A percentile compares a stretch with the other conserved stretches of the same genome.
phyloP scores from a whole-genome alignment of 1,284 basidiomycete species.

The Trichosporon faecale region DNA sequence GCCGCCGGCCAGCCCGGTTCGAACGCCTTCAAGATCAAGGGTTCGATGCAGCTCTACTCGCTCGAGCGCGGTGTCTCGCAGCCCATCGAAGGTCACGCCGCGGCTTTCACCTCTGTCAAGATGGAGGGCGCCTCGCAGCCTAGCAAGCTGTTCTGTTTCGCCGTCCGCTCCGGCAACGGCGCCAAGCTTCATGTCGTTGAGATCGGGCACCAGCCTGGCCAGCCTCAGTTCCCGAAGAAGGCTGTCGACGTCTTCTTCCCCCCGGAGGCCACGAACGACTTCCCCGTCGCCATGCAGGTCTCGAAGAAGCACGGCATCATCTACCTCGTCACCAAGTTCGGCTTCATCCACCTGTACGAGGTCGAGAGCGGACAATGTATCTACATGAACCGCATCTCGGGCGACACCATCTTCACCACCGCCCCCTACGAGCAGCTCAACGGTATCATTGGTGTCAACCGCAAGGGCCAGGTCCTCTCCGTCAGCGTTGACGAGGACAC shows the following conservation, averaged over 20 bases:
- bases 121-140: conserved; percentile 76
- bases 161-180: conserved; percentile 89
- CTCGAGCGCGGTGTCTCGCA: conserved; percentile 82
- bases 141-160: conserved; percentile 93
- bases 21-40: conserved; percentile 95
- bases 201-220: conserved; percentile 93
- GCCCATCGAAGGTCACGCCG: conserved; percentile 98
- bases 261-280: conserved; percentile 95
- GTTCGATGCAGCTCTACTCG: conserved; percentile 89
- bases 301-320: conserved; percentile 96
- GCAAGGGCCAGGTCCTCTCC: conserved; percentile 97
- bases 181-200: conserved; percentile 99
- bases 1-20: conserved; percentile 64
- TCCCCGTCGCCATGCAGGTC: conserved; percentile 99
- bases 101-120: conserved; percentile 90
- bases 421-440: conserved; percentile 90
- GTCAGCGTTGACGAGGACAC: conserved; percentile 97
- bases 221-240: conserved; percentile 96
- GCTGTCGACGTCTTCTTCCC: conserved; percentile 99
- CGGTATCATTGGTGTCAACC: conserved; percentile 99
- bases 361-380: conserved; percentile 97
- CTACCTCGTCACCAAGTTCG: conserved; percentile 98
- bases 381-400: conserved; percentile 99
- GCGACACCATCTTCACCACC: conserved; percentile 98
- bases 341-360: conserved; percentile 99